phyloP scores from a whole-genome alignment of 2,329 filamentous ascomycete species.

The Penicillium sp. region DNA sequence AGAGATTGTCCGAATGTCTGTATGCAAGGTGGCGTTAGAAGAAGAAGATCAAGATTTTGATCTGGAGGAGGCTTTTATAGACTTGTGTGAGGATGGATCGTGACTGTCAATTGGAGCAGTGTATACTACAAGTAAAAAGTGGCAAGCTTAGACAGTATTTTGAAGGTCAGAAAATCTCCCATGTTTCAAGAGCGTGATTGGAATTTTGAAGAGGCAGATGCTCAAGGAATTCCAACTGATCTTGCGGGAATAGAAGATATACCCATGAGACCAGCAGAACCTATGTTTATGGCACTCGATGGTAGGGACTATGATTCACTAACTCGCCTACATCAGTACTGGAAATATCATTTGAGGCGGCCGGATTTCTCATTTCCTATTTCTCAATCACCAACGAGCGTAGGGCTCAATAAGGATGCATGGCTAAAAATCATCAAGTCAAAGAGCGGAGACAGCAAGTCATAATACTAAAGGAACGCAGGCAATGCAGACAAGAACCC shows the following conservation, averaged over 20 bases:
- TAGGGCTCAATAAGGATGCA: constrained; percentile 13
- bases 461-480: constrained; percentile 11
- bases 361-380: constrained; percentile 45
- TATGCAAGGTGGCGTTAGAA: background rate
- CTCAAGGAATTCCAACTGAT: background rate
- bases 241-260: background rate
- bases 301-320: background rate
- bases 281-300: background rate
- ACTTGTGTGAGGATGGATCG: background rate
- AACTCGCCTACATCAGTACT: background rate
- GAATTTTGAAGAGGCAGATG: background rate
- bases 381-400: constrained; percentile 35
- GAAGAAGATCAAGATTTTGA: background rate
- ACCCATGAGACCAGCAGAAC: background rate
- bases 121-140: background rate
- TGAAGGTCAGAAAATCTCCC: background rate
- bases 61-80: background rate
- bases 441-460: constrained; percentile 7
- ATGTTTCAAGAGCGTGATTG: background rate
- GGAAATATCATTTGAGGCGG: constrained; percentile 37
- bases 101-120: background rate
- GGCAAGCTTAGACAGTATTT: background rate
- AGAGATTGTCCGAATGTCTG: background rate
- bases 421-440: background rate
- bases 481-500: constrained; percentile 10